These are phyloP conservation scores for Aspergillus sp. DNA, from an alignment of 2,329 filamentous ascomycete genomes.

Conservation along the genomic window DNA sequence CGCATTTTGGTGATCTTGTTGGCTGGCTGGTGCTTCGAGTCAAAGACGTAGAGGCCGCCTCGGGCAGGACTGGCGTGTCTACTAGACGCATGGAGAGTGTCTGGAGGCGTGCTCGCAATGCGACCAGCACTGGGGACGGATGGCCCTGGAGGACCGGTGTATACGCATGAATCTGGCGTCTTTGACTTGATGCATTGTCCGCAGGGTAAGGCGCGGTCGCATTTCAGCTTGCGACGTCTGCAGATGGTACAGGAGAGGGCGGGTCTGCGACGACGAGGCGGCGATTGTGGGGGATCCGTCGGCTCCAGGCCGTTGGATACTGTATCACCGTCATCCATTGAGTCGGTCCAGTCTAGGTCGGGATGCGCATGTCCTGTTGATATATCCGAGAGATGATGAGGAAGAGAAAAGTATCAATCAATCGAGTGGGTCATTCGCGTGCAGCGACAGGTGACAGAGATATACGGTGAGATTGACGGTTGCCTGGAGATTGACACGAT, in stretches of 20 bases:
- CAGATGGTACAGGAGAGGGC: slow-evolving; percentile 69
- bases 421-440: no score
- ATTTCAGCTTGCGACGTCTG: slow-evolving; percentile 73
- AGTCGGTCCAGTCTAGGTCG: not conserved
- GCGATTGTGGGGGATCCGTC: slow-evolving; percentile 7
- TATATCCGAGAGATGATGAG: no score
- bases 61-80: slow-evolving; percentile 15
- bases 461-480: no score
- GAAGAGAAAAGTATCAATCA: no score
- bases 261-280: slow-evolving; percentile 60
- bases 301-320: not conserved
- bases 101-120: slow-evolving; percentile 5
- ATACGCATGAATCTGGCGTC: slow-evolving; percentile 54
- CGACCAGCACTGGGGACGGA: slow-evolving; percentile 7
- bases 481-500: no score
- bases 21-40: slow-evolving; percentile 26
- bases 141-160: slow-evolving; percentile 33
- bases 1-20: slow-evolving; percentile 25
- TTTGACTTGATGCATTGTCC: slow-evolving; percentile 57
- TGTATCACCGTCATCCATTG: slow-evolving; percentile 4
- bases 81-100: slow-evolving; percentile 6
- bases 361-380: no score
- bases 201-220: slow-evolving; percentile 72
- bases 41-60: slow-evolving; percentile 33
- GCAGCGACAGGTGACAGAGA: no score